These are phyloP conservation scores for Eucalyptus grandis DNA, from an alignment of 345 rosid genomes.

Conservation along the genomic window DNA sequence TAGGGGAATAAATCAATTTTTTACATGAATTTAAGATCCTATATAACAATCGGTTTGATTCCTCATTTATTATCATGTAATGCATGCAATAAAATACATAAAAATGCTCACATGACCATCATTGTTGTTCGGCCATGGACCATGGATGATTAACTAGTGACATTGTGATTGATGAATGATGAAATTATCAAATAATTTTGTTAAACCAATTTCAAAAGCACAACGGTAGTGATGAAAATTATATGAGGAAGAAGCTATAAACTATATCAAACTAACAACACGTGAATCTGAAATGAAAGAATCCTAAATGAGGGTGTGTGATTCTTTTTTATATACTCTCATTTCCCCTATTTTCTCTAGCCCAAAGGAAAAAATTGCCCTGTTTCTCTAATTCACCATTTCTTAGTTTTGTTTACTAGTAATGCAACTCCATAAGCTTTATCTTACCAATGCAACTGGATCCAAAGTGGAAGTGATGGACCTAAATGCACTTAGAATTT, in stretches of 20 bases:
- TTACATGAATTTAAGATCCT: neutral
- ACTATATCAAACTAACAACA: neutral
- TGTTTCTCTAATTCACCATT: neutral
- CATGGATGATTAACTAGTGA: neutral
- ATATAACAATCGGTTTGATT: too few species aligned
- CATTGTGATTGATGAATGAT: neutral
- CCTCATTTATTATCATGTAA: neutral
- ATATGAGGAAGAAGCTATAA: neutral
- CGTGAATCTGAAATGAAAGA: neutral
- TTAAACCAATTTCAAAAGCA: neutral
- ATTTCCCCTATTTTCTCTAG: neutral
- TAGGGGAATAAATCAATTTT: neutral
- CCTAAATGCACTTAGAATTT: neutral
- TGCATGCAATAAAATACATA: neutral
- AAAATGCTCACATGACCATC: neutral
- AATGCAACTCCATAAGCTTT: neutral
- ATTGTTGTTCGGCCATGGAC: neutral
- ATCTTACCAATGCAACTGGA: neutral
- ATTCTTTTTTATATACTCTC: neutral
- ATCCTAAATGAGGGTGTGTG: neutral
- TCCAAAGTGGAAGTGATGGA: neutral
- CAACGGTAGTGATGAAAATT: too few species aligned
- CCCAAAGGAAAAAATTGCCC: neutral
- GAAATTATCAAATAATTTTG: neutral
- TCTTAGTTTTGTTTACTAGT: neutral